phyloP scores from a whole-genome alignment of 164 flowering plant species.

The Dillenia suffruticosa region DNA sequence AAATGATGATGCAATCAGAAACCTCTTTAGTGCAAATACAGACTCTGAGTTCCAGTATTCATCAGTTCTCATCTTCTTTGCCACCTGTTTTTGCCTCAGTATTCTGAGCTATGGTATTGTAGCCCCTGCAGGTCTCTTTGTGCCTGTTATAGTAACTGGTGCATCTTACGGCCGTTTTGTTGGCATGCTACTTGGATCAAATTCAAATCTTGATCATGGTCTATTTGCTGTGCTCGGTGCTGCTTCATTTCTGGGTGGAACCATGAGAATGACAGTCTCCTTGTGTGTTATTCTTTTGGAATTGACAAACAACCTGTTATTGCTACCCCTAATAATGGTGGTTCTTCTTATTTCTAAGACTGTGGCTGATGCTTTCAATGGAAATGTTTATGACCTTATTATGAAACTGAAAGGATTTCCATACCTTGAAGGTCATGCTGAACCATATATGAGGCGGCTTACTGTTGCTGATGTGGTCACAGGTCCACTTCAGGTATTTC shows the following conservation, averaged over 20 bases:
- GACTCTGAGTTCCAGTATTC: conserved; percentile 56
- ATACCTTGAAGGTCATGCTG: conserved; percentile 71
- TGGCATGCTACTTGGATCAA: conserved; percentile 61
- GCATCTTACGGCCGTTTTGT: conserved; percentile 87
- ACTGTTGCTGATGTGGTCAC: conserved; percentile 66
- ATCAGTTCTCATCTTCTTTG: conserved; percentile 63
- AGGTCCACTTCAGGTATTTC: conserved; percentile 69
- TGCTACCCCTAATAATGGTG: conserved; percentile 83
- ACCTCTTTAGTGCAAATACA: conserved; percentile 73
- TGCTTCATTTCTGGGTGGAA: conserved; percentile 87
- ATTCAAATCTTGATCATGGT: conserved; percentile 64
- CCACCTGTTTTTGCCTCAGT: conserved; percentile 63
- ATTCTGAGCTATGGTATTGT: conserved; percentile 78
- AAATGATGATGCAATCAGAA: conserved; percentile 85
- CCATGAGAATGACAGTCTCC: conserved; percentile 92
- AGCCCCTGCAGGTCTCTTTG: conserved; percentile 81
- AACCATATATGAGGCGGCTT: conserved; percentile 91
- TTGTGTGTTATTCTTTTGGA: conserved; percentile 77
- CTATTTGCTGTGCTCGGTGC: conserved; percentile 91
- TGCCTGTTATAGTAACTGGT: conserved; percentile 82
- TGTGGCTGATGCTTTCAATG: conserved; percentile 78
- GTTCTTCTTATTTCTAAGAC: conserved; percentile 89
- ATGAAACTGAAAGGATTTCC: conserved; percentile 86
- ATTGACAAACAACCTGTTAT: conserved; percentile 69
- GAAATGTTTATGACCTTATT: conserved; percentile 63